Base-by-base conservation (phyloP, 2,329 filamentous ascomycete species). In the Colletotrichum simmondsii region DNA sequence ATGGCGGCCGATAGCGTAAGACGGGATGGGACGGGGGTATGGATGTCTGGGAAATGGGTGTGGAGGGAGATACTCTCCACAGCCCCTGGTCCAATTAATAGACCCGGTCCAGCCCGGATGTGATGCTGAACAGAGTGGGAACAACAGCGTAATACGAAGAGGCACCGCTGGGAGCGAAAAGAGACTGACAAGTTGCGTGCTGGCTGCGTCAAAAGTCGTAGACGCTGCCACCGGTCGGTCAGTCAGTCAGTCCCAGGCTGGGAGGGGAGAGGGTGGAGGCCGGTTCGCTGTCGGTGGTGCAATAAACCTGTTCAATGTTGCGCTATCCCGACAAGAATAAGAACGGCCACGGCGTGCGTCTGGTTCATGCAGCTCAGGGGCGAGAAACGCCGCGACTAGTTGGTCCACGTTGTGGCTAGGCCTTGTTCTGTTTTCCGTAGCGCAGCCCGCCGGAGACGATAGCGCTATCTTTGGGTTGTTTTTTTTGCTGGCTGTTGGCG, bases 11-110 rank as follows among this genome's bases (percentile, higher is more conserved):
- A 72, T 70, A 72, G 70, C 66, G 60, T 65, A 65, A 72, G 70
- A 70, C 66, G 66, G 66, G 71, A 72, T 53, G 24, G 56, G 71
- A 72, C 66, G 66, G 71, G 71, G 54, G 46, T 70, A 59, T 35
- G 66, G 61, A 65, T 72, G 71, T 65, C 46, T 70, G 71, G 67
- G 66, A 72, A 70, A 70, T 65, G 56, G 66, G 71, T 72, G 71
- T 65, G 66, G 70, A 72, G 63, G 69, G 69, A 60, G 24, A n/a
- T 16, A 35, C 60, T 69, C 59, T 70, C 66, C 42, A 54, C 59
- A 46, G 59, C 54, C 69, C 70, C 70, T 65, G 66, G 66, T 26
- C 61, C 66, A 61, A 72, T 65, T 54, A 65, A 70, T 70, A 65
- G 70, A 72, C 60, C 70, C 65, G 60, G 70, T 65, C 70, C 56